Base-by-base conservation (phyloP, 805 yeast species). In the Kazachstania martiniae region DNA sequence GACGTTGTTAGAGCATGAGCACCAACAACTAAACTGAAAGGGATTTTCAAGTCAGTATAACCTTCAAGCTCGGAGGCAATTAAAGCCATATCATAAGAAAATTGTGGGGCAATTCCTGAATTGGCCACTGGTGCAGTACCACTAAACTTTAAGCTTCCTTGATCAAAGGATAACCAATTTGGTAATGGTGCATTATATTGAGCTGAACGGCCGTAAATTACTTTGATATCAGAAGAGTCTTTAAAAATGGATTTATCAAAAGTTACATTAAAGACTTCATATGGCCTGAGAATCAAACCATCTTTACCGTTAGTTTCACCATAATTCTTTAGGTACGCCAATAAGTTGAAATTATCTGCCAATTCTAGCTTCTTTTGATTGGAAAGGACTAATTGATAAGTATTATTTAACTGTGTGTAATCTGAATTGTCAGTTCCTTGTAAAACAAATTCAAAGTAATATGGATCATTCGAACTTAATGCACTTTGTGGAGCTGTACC, bases 61-160 rank as follows among this genome's bases (percentile, higher is more conserved):
- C 93, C 95, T 17, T 58, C 56, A 47, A 74, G 72, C 47, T 86
- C 95, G 1, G 94, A 65, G 1, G 87, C 95, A 35, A 86, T 74
- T 43, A 87, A 68, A 27, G 74, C 65, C 43, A 89, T 74, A 12
- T 71, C 68, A 53, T 73, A 91, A 26, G 65, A 61, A 42, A 72
- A 65, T 25, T 94, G 83, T 8, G 96, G 97, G 1, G 98, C 98
- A 44, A 85, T 79, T 12, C 70, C 66, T 2, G 95, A 82, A 43
- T 83, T 79, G 21, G 83, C 83, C 6, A 79, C 65, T 8, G 98
- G 98, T 1, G 95, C 89, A 1, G 78, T 77, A 21, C 98, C 98
- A 27, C 74, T 65, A 56, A 86, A 89, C 14, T 81, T 69, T 41
- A 84, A 61, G 24, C 65, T 63, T 4, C 68, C 47, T 2, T 65